Base-by-base conservation (phyloP, 179 eudicot genomes). In the Actinidia arguta region DNA sequence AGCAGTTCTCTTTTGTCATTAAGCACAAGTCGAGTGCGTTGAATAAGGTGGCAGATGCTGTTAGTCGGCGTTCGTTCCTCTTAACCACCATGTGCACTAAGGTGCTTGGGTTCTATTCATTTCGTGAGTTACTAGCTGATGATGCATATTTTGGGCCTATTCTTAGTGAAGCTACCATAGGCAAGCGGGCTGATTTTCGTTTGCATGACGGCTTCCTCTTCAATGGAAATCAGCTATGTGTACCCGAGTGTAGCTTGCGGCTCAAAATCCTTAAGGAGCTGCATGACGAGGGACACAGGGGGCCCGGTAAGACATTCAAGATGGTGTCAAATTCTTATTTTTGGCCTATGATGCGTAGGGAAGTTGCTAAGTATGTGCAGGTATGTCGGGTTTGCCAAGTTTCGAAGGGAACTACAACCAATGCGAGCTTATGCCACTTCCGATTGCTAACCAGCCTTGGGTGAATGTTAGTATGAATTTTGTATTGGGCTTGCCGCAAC, bases 381-480 rank as follows among this genome's bases (percentile, higher is more conserved):
- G 17, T 0, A 1, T 67, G 42, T 31, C 71, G 6, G 0, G 16
- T 67, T 36, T 27, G 47, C 16, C 7, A 67, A 4, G 46, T 27
- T 3, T 31, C 71, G 2, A 73, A 59, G 25, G 52, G 12, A 24
- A 3, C 1, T 22, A 36, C 68, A 3, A 24, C 68, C 5, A 24
- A 62, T 27, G 10, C n/a, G 20, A 18, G 76, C 5, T 55, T 17
- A 75, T 67, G 3, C 76, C 76, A 3, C 61, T 79, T 4, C 76
- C 62, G 0, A 16, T 75, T 13, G 71, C 76, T 1, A 13, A 31
- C 44, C 20, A 4, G 7, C 86, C 78, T 7, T 76, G 54, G 78
- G 27, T n/a, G 9, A 81, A 80, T 25, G 31, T 84, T 18, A 75
- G 73, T 52, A 85, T 81, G 81, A 59, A 81, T 13, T 85, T 84